A percentile compares a stretch with the other conserved stretches of the same genome.
Conservation (phyloP, 257 asterid genomes). For the Fraxinus excelsior region DNA sequence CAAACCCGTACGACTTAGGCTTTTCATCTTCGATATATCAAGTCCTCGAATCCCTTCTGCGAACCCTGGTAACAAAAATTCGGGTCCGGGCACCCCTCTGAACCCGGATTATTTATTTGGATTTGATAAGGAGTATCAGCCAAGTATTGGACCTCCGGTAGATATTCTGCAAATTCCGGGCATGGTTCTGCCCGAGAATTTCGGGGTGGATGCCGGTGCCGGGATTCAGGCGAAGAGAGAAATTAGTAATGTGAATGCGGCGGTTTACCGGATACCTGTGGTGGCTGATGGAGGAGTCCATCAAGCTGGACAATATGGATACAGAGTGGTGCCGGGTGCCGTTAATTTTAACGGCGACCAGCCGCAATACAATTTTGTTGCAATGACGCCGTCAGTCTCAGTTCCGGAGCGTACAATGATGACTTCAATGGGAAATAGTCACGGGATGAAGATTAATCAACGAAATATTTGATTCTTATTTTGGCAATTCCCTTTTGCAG, state of each 20-base stretch:
- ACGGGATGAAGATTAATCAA: slow-evolving; percentile 34
- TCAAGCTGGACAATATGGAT: slow-evolving; percentile 31
- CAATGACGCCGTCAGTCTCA: slow-evolving; percentile 31
- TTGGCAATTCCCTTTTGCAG: neutral
- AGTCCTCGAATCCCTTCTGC: slow-evolving; percentile 3
- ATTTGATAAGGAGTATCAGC: slow-evolving; percentile 67
- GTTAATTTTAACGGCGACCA: slow-evolving; percentile 38
- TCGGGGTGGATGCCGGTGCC: slow-evolving; percentile 22
- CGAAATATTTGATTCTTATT: slow-evolving; percentile 14
- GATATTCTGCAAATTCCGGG: slow-evolving; percentile 61
- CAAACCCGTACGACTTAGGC: slow-evolving; percentile 56
- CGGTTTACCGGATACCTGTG: slow-evolving; percentile 48
- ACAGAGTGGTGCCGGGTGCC: slow-evolving; percentile 34
- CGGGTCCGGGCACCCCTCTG: slow-evolving; percentile 23
- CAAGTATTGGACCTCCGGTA: slow-evolving; percentile 37
- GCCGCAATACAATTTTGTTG: slow-evolving; percentile 47
- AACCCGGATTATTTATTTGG: slow-evolving; percentile 89
- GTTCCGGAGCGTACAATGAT: slow-evolving; percentile 35
- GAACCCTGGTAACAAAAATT: slow-evolving; percentile 21
- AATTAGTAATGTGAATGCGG: slow-evolving; percentile 16
- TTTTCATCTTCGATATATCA: slow-evolving; percentile 49
- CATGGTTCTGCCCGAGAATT: slow-evolving; percentile 31
- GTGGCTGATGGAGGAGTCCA: slow-evolving; percentile 37
- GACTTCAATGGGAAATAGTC: slow-evolving; percentile 29
- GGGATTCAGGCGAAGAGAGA: neutral